Percentiles rank a stretch among this genome's conserved stretches.
Conservation (phyloP, 169 alveolate genomes). For the Cryptosporidium andersoni region DNA sequence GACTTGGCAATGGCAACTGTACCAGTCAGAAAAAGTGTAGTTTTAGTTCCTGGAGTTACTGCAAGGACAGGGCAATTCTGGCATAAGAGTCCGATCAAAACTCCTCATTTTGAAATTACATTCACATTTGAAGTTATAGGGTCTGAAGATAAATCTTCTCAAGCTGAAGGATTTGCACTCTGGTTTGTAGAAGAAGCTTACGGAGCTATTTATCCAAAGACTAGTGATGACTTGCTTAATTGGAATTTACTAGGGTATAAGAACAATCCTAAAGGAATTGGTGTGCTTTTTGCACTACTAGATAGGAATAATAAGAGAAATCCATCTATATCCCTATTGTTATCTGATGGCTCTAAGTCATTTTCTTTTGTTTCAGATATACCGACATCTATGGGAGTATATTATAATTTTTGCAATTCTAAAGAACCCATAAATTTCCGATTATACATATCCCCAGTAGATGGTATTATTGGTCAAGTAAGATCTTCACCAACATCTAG, state of each 20-base stretch:
- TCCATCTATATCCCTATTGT: constrained; percentile 75
- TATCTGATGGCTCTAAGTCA: constrained; percentile 37
- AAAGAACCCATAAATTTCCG: constrained; percentile 69
- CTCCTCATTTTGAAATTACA: constrained; percentile 74
- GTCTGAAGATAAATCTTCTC: constrained; percentile 2
- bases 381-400: constrained; percentile 59
- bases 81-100: constrained; percentile 74
- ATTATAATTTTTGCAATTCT: constrained; percentile 32
- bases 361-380: constrained; percentile 14
- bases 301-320: constrained; percentile 72
- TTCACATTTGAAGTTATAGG: constrained; percentile 75
- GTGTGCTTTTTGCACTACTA: constrained; percentile 73
- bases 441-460: constrained; percentile 72
- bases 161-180: constrained; percentile 78
- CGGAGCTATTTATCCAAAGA: constrained; percentile 71
- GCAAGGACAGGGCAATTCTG: constrained; percentile 78
- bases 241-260: constrained; percentile 77
- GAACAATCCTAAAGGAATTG: constrained; percentile 75
- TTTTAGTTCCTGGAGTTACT: constrained; percentile 75
- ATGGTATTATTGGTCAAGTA: constrained; percentile 74
- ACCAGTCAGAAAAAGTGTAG: constrained; percentile 74
- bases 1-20: constrained; percentile 76
- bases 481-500: constrained; percentile 71
- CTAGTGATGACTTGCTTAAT: constrained; percentile 71
- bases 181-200: constrained; percentile 77